A percentile compares a stretch with the other conserved stretches of the same genome.
Evolutionary conservation across 176 grass and related monocot genomes (phyloP).

Genomic region (Guadua angustifolia): DNA sequence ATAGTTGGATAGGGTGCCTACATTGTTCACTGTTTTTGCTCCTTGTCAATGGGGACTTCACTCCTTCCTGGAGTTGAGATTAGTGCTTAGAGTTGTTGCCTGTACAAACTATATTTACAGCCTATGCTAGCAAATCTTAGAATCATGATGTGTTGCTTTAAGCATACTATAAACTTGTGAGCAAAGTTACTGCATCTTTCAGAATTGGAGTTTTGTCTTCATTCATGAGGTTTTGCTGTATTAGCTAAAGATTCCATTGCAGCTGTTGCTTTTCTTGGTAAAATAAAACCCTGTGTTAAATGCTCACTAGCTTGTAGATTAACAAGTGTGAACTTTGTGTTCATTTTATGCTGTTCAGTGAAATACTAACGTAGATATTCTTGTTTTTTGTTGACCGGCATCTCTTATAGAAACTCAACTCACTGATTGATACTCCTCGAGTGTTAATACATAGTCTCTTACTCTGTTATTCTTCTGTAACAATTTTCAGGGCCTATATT

Average conservation of each 20-base stretch:
- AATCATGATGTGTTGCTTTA: constrained; percentile 4
- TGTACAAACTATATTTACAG: background rate
- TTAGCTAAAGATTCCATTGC: background rate
- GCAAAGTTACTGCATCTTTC: background rate
- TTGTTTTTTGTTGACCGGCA: background rate
- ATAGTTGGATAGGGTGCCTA: background rate
- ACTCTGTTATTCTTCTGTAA: constrained; percentile 32
- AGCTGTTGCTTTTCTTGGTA: background rate
- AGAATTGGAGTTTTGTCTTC: background rate
- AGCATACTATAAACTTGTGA: background rate
- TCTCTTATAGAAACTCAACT: background rate
- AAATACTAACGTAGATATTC: background rate
- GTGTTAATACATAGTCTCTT: constrained; percentile 20
- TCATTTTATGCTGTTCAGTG: background rate
- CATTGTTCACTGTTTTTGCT: background rate
- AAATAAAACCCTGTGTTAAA: background rate
- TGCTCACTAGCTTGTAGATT: background rate
- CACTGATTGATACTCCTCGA: background rate
- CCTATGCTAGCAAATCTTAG: background rate
- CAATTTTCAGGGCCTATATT: constrained; percentile 75
- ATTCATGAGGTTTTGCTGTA: background rate
- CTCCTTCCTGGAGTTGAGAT: too few species aligned
- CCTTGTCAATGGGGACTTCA: background rate
- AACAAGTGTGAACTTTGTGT: background rate
- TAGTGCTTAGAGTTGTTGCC: background rate